These are phyloP conservation scores for Magnolia sinica DNA, from an alignment of 164 flowering plant genomes.

Conservation along the genomic window DNA sequence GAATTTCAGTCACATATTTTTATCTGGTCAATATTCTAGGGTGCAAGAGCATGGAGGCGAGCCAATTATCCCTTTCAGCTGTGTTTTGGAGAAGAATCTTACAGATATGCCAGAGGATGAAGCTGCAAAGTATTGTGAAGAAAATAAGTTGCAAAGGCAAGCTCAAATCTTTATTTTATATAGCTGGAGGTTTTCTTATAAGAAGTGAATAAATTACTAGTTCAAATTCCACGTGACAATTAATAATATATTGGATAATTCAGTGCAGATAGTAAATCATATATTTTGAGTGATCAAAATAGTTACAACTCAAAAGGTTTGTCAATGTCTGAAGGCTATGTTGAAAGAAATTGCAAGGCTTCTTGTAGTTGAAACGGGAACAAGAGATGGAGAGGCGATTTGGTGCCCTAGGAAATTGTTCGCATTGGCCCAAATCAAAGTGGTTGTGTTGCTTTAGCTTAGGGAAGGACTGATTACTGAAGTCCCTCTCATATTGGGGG, in stretches of 20 bases:
- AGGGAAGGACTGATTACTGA: too few species aligned
- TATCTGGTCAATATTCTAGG: slow-evolving; percentile 37
- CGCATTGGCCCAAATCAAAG: too few species aligned
- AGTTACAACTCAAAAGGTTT: background rate
- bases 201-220: too few species aligned
- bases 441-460: too few species aligned
- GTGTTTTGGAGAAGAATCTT: slow-evolving; percentile 77
- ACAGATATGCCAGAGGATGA: slow-evolving; percentile 85
- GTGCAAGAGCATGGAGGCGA: slow-evolving; percentile 98
- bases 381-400: too few species aligned
- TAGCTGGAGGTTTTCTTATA: background rate
- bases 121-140: slow-evolving; percentile 91
- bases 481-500: too few species aligned
- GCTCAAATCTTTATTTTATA: slow-evolving; percentile 17
- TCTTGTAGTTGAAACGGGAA: too few species aligned
- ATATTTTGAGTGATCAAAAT: background rate
- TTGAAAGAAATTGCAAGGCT: too few species aligned
- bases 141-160: slow-evolving; percentile 89
- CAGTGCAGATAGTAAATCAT: too few species aligned
- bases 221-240: too few species aligned
- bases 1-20: background rate
- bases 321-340: background rate
- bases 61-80: slow-evolving; percentile 85
- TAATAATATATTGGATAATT: too few species aligned
- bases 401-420: too few species aligned